Base-by-base conservation (phyloP, 352 stramenopile species). In the Phytophthora lateralis region DNA sequence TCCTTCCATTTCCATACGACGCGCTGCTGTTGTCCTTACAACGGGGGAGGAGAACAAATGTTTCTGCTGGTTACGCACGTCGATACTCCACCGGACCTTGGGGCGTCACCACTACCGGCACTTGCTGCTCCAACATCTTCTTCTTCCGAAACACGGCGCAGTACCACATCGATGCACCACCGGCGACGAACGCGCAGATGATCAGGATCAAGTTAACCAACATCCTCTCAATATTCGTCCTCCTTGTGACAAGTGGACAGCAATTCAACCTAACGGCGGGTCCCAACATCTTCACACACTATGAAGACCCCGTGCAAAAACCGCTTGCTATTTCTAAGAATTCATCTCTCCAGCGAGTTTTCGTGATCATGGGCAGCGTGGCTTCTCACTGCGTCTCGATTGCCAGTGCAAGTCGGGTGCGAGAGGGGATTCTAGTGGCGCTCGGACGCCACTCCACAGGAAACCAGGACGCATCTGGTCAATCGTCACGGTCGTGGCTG, bases 351-450 rank as follows among this genome's bases (percentile, higher is more conserved):
- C 7, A 6, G 7, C 2, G 6, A 29, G 26, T 29, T 29, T 26
- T 21, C 30, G 37, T 4, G 6, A 26, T 3, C 12, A 82, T 80
- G 71, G 71, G 71, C 1, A 62, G 69, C 21, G 50, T 44, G 8
- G 53, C 41, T 46, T 80, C 74, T 44, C 65, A 62, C 24, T 59
- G 48, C 42, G 60, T 76, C 42, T 69, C 71, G 10, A 60, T 76
- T 20, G 24, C 55, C 0, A 70, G 72, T 54, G 58, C 67, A 6
- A 65, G 50, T 35, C 59, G 53, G 0, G 64, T 66, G 3, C 67
- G 73, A 38, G 70, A 77, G n/a, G 57, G 63, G 34, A 73, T 82
- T 30, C 30, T 82, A n/a, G 51, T 82, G 4, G 47, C 53, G 1
- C 59, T 82, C 3, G 24, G 60, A 12, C 53, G 29, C n/a, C 66